Base-by-base conservation (phyloP, 352 stramenopile species). In the Phytophthora meadii region DNA sequence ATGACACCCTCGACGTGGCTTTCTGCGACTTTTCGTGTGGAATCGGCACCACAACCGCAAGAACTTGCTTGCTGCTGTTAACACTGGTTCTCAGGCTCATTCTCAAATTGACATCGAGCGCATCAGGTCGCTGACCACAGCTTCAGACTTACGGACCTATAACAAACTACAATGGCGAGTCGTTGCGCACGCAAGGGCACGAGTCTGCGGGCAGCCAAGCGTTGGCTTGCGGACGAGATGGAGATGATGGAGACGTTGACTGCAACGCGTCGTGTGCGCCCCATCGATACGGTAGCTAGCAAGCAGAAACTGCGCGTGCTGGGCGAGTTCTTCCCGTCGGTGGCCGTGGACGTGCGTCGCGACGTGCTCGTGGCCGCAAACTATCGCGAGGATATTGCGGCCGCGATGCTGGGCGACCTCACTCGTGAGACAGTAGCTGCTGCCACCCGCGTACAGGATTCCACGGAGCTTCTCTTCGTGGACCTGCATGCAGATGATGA, bases 351-450 rank as follows among this genome's bases (percentile, higher is more conserved):
- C 12, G 55, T 91, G 40, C 62, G 87, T 19, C 65, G 82, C 40
- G 84, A 91, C 53, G 77, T 93, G 54, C 66, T 93, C 28, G 61
- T 79, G 17, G 76, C 84, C 8, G 81, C 84, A n/a, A 76, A 87
- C 57, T 93, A 76, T 66, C 73, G 77, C n/a, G 73, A 88, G 50
- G 82, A 93, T 41, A 54, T 82, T 19, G 84, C 84, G 0, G 84
- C 82, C 0, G 67, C 70, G 34, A 89, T 93, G 79, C 69, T 91
- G 22, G 60, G 72, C 22, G 81, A 93, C 36, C 41, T 91, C 15
- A 72, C 69, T 11, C 63, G 70, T 9, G 77, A 85, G 39, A 12
- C 50, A 1, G 37, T 57, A 10, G 19, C 46, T 5, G 30, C 14
- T n/a, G 4, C 25, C 24, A 17, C 42, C 1, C 53, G 19, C 34